A percentile compares a stretch with the other conserved stretches of the same genome.
Evolutionary conservation across 2,329 filamentous ascomycete genomes (phyloP).

Genomic region (Clonostachys chloroleuca): DNA sequence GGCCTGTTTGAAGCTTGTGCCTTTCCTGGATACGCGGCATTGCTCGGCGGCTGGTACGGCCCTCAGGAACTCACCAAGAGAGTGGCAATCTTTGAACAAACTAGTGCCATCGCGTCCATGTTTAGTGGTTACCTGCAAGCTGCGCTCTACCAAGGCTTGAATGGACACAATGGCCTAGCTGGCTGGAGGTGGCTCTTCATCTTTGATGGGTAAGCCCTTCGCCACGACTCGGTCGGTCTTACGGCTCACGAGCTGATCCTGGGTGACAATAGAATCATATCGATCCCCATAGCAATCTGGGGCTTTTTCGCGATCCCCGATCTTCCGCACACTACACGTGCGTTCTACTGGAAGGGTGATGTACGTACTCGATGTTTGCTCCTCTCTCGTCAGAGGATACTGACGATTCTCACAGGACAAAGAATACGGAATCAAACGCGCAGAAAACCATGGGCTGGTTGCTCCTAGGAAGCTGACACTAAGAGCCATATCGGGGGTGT

Average conservation of each 20-base stretch:
- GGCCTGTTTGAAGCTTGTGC: slow-evolving; percentile 18
- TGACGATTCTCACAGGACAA: neutral
- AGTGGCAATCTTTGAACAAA: slow-evolving; percentile 17
- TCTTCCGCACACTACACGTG: slow-evolving; percentile 7
- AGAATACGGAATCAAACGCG: neutral
- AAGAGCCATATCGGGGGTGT: slow-evolving; percentile 7
- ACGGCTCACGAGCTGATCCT: no score
- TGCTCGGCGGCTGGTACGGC: slow-evolving; percentile 22
- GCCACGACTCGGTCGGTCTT: no score
- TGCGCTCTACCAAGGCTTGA: slow-evolving; percentile 23
- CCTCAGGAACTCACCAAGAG: slow-evolving; percentile 19
- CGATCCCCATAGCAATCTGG: slow-evolving; percentile 11
- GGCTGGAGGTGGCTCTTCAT: slow-evolving; percentile 35
- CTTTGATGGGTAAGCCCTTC: slow-evolving; percentile 15
- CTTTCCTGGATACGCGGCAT: slow-evolving; percentile 14
- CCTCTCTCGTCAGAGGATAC: neutral
- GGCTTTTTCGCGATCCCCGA: slow-evolving; percentile 13
- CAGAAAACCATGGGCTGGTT: neutral
- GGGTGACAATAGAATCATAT: slow-evolving; percentile 11
- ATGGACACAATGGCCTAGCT: slow-evolving; percentile 20
- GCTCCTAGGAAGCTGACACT: slow-evolving; percentile 6
- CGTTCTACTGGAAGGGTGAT: slow-evolving; percentile 6
- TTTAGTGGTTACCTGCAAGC: slow-evolving; percentile 27
- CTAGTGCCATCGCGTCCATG: slow-evolving; percentile 13
- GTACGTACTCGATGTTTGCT: neutral